Conservation (phyloP, 2,329 filamentous ascomycete species). For the Curvularia hawaiiensis region DNA sequence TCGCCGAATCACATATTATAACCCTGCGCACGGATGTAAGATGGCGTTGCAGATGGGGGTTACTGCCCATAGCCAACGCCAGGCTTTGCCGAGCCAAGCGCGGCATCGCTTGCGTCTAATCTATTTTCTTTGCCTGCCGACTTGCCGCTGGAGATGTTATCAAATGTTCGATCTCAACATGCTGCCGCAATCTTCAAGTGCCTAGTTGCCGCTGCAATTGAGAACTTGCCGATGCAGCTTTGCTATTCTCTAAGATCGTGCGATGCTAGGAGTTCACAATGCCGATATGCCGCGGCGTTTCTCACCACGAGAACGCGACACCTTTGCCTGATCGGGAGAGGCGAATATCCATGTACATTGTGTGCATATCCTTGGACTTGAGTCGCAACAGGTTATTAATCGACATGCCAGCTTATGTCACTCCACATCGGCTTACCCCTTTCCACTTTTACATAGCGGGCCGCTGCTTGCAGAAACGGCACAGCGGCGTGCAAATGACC, state of each 20-base stretch:
- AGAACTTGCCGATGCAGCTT: background rate
- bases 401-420: constrained; percentile 3
- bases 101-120: background rate
- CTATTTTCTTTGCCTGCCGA: background rate
- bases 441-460: constrained; percentile 1
- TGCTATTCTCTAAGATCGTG: background rate
- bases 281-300: background rate
- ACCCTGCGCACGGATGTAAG: background rate
- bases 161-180: background rate
- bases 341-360: background rate
- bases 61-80: no score
- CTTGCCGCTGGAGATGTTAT: background rate
- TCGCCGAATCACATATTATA: background rate
- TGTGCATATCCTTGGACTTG: background rate
- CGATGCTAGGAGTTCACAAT: background rate
- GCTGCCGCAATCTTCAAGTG: background rate
- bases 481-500: constrained; percentile 1
- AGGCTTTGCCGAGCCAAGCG: background rate
- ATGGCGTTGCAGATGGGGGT: background rate
- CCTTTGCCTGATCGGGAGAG: background rate
- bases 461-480: background rate
- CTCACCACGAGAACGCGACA: background rate
- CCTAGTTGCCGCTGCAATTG: background rate
- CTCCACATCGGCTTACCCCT: background rate
- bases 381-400: constrained; percentile 6